Conservation (phyloP, 371 early-diverging fungal genomes). For the Funneliformis caledonium region DNA sequence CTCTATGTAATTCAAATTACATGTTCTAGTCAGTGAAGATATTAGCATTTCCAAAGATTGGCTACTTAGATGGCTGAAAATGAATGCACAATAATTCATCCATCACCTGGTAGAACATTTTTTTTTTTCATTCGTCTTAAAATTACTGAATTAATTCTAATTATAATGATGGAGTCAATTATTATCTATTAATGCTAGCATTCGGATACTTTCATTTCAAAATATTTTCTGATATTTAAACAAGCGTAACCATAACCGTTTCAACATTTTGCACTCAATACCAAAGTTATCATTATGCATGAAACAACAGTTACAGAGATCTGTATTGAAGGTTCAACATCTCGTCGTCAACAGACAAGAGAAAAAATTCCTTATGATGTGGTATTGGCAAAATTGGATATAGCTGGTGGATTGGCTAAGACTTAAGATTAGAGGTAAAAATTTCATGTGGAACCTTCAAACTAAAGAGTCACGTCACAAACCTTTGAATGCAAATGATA, state of each 20-base stretch:
- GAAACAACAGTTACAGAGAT: constrained; percentile 98
- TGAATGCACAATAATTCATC: constrained; percentile 88
- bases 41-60: constrained; percentile 94
- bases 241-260: constrained; percentile 72
- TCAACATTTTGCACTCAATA: constrained; percentile 89
- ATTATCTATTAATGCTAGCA: constrained; percentile 90
- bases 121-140: neutral
- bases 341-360: too few species aligned
- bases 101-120: constrained; percentile 72
- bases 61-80: constrained; percentile 93
- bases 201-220: constrained; percentile 80
- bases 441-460: too few species aligned
- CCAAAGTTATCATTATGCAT: constrained; percentile 85
- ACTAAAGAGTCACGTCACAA: too few species aligned
- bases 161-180: constrained; percentile 78
- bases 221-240: constrained; percentile 85
- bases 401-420: too few species aligned
- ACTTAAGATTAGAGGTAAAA: too few species aligned
- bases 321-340: constrained; percentile 57
- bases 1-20: constrained; percentile 57
- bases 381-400: too few species aligned
- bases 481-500: too few species aligned
- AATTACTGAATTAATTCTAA: neutral
- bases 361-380: too few species aligned
- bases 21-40: constrained; percentile 90